Conservation (phyloP, 129 eudicot species). For the Flaveria ramosissima region DNA sequence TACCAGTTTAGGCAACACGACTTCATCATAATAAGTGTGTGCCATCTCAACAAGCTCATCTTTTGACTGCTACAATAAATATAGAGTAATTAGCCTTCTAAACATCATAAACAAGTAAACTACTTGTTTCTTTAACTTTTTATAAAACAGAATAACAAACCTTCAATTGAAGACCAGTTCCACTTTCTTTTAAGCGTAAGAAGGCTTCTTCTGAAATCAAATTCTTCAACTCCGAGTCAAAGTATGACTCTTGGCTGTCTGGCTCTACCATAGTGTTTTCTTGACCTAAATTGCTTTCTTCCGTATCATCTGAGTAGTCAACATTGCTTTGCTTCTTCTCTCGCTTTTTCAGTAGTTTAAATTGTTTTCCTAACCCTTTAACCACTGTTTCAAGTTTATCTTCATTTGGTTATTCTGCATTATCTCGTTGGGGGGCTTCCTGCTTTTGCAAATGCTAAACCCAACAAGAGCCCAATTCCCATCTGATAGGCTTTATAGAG, state of each 20-base stretch:
- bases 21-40: constrained; percentile 75
- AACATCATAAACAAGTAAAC: no score
- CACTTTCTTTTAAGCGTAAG: constrained; percentile 80
- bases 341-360: constrained; percentile 84
- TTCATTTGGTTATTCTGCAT: constrained; percentile 37
- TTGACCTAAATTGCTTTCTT: constrained; percentile 36
- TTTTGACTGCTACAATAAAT: constrained; percentile 59
- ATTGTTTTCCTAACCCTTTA: constrained; percentile 91
- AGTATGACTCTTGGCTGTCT: constrained; percentile 36
- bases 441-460: constrained; percentile 92
- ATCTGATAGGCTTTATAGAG: constrained; percentile 64
- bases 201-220: constrained; percentile 76
- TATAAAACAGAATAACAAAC: constrained; percentile 35
- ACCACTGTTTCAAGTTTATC: constrained; percentile 60
- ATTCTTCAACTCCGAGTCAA: constrained; percentile 56
- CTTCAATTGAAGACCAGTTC: constrained; percentile 83
- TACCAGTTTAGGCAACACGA: constrained; percentile 98
- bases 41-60: constrained; percentile 90
- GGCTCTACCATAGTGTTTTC: constrained; percentile 46
- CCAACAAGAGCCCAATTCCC: constrained; percentile 99
- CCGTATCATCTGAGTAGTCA: constrained; percentile 47
- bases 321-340: constrained; percentile 52
- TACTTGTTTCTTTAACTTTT: not conserved
- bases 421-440: constrained; percentile 56
- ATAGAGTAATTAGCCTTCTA: constrained; percentile 25